Base-by-base conservation (phyloP, 75 land plant genomes). In the Pseudotsuga menziesii region DNA sequence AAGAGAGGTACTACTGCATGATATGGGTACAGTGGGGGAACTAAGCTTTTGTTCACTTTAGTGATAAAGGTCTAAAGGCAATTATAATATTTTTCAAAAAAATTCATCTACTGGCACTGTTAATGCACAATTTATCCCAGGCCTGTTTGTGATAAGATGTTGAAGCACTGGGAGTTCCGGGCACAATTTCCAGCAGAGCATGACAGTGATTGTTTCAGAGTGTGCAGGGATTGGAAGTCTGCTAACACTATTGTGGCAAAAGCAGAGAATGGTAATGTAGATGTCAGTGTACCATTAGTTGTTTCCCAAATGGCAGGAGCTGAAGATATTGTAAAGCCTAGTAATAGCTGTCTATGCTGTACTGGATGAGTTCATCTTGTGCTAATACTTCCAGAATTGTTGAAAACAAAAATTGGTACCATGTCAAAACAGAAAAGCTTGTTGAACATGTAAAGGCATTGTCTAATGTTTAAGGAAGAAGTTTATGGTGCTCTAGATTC, bases 401-500 rank as follows among this genome's bases (percentile, higher is more conserved):
- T 93, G 96, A 85, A 69, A 55, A 78, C 75, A 55, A 90, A 85
- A 77, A 84, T 85, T 66, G 96, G 98, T 48, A 88, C 94, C 16
- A 74, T 91, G n/a, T 89, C 88, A 93, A 96, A 78, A 83, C 98
- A n/a, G 52, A 77, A 22, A 93, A 91, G 76, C 89, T 93, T 81
- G 90, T 96, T 66, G 87, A 89, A 61, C 78, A 80, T 89, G 73
- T 96, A 74, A 85, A 83, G 41, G 80, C 80, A 57, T 77, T 97
- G 59, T 92, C 99, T 12, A 89, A 92, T 84, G 91, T 92, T 92
- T 35, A 97, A 94, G 79, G 99, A 97, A 75, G 99, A 97, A 81
- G 84, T 97, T 58, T 97, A 94, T 84, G 95, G 95, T 56, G 98
- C 93, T 56, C 90, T 97, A 61, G 99, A 97, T 87, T 84, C 92